Percentiles rank a stretch among this genome's conserved stretches.
Conservation (phyloP, 2,329 filamentous ascomycete species). For the Talaromyces marneffei region DNA sequence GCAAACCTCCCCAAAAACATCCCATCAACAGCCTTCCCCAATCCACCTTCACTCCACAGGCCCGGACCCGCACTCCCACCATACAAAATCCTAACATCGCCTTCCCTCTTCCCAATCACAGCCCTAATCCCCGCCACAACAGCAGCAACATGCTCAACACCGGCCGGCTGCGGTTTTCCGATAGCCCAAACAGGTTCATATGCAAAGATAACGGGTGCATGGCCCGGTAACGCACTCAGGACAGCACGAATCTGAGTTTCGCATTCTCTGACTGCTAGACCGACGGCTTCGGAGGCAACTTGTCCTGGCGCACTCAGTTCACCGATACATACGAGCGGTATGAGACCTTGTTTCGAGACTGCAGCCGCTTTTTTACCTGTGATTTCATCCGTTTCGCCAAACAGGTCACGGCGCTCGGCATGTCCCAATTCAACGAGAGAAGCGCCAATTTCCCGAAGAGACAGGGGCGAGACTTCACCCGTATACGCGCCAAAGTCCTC, state of each 20-base stretch:
- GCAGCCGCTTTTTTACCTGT: slow-evolving; percentile 66
- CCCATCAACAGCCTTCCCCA: slow-evolving; percentile 68
- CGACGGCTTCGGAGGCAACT: slow-evolving; percentile 45
- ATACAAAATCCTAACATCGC: slow-evolving; percentile 65
- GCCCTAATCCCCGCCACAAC: slow-evolving; percentile 61
- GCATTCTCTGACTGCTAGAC: slow-evolving; percentile 60
- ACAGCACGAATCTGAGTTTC: slow-evolving; percentile 59
- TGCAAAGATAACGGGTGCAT: slow-evolving; percentile 67
- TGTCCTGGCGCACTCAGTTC: slow-evolving; percentile 54
- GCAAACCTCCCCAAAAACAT: slow-evolving; percentile 77
- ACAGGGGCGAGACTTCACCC: slow-evolving; percentile 66
- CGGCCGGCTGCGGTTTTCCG: slow-evolving; percentile 65
- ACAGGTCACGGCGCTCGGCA: slow-evolving; percentile 67
- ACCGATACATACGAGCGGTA: slow-evolving; percentile 75
- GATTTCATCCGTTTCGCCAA: slow-evolving; percentile 66
- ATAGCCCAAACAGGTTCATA: slow-evolving; percentile 92
- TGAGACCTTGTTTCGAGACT: slow-evolving; percentile 61
- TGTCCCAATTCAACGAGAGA: slow-evolving; percentile 73
- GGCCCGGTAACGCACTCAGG: slow-evolving; percentile 53
- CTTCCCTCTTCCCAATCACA: slow-evolving; percentile 50
- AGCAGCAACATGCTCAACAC: slow-evolving; percentile 63
- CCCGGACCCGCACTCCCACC: slow-evolving; percentile 79
- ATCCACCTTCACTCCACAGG: slow-evolving; percentile 51
- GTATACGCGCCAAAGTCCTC: slow-evolving; percentile 69
- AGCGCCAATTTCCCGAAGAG: slow-evolving; percentile 62